A percentile compares a stretch with the other conserved stretches of the same genome.
phyloP scores from a whole-genome alignment of 306 rosid species.

The Cucumis hystrix region DNA sequence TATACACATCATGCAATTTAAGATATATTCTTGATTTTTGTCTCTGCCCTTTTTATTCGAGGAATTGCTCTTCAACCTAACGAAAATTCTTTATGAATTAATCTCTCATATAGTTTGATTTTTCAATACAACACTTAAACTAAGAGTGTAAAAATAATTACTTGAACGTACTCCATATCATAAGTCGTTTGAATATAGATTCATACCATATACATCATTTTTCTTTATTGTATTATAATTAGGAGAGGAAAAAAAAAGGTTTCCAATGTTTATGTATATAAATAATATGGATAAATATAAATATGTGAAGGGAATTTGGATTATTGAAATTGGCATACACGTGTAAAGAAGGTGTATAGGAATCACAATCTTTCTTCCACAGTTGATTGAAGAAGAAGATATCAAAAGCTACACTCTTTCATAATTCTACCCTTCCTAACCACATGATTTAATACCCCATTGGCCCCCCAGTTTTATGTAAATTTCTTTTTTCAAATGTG shows the following conservation, averaged over 20 bases:
- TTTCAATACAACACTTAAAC: no score
- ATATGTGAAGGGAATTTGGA: not conserved
- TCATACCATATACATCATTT: no score
- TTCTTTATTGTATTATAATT: no score
- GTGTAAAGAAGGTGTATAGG: not conserved
- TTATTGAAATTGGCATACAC: not conserved
- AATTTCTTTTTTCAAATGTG: not conserved
- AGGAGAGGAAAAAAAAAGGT: no score
- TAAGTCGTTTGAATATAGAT: no score
- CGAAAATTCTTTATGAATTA: not conserved
- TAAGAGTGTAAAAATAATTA: no score
- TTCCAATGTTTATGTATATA: no score
- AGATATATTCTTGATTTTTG: not conserved
- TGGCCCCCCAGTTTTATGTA: not conserved
- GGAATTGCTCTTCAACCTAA: not conserved
- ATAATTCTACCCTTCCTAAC: not conserved
- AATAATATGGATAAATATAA: not conserved
- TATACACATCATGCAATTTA: not conserved
- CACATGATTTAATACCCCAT: not conserved
- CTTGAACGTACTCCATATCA: no score
- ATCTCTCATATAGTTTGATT: not conserved
- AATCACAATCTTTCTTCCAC: not conserved
- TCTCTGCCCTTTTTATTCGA: not conserved
- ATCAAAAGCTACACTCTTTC: not conserved
- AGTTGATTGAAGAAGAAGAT: not conserved